A percentile compares a stretch with the other conserved stretches of the same genome.
Evolutionary conservation across 202 grass and related monocot species (phyloP).

Genomic region (Carex sylvatica): DNA sequence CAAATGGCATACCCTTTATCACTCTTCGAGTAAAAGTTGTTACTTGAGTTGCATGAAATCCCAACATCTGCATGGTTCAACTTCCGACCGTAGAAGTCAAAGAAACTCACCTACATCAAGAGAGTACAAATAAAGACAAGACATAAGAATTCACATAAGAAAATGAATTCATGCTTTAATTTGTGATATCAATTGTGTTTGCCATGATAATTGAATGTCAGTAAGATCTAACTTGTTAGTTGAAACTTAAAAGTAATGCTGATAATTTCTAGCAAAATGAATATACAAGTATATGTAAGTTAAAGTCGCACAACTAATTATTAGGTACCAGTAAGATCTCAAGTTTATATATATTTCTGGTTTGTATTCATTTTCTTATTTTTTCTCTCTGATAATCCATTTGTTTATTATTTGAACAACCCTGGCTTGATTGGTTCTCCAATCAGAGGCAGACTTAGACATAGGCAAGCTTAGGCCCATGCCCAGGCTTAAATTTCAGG

Average conservation of each 20-base stretch:
- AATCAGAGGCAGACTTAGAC: not conserved
- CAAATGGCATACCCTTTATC: slow-evolving; percentile 56
- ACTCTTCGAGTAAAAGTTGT: slow-evolving; percentile 66
- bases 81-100: slow-evolving; percentile 94
- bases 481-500: too few species aligned
- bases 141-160: not conserved
- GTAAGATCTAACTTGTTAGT: not conserved
- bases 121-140: slow-evolving; percentile 19
- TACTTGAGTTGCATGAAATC: slow-evolving; percentile 79
- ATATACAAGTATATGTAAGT: not conserved
- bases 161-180: slow-evolving; percentile 16
- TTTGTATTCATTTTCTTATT: not conserved
- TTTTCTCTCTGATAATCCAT: not conserved
- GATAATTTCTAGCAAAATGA: not conserved
- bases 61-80: slow-evolving; percentile 80
- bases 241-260: not conserved
- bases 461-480: too few species aligned
- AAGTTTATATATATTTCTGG: not conserved
- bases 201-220: not conserved
- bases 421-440: not conserved
- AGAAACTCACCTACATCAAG: slow-evolving; percentile 70
- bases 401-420: slow-evolving; percentile 1
- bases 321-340: not conserved
- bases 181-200: not conserved
- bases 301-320: not conserved